Conservation (phyloP, 164 flowering plant species). For the Stephania cephalantha region DNA sequence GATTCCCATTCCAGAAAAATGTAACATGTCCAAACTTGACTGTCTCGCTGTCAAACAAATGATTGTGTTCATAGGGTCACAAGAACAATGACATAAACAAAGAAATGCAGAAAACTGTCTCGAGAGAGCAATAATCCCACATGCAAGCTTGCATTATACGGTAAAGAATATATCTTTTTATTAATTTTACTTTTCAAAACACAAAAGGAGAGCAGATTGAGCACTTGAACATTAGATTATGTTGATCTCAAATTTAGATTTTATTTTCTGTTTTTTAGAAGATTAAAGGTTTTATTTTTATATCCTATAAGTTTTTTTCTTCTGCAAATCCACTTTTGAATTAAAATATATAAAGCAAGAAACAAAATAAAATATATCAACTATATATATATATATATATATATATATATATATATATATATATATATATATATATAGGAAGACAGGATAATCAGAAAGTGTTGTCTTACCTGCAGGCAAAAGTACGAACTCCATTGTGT, state of each 20-base stretch:
- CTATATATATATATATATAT: not conserved
- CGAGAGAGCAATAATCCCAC: not conserved
- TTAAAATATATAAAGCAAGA: not conserved
- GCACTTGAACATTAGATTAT: not conserved
- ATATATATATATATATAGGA: not conserved
- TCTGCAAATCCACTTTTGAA: not conserved
- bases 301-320: no score
- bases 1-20: slow-evolving; percentile 98
- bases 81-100: not conserved
- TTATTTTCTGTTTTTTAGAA: not conserved
- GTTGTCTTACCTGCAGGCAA: slow-evolving; percentile 84
- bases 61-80: not conserved
- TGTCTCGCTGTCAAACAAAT: slow-evolving; percentile 59
- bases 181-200: not conserved
- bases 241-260: not conserved
- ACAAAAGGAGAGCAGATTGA: not conserved
- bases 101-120: not conserved
- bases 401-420: not conserved
- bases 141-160: not conserved
- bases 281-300: no score
- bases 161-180: no score
- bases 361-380: not conserved
- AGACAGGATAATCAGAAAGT: not conserved
- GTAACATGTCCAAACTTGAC: slow-evolving; percentile 99
- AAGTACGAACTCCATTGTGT: slow-evolving; percentile 82